A percentile compares a stretch with the other conserved stretches of the same genome.
Conservation (phyloP, 176 grass and related monocot species). For the Eremochloa ophiuroides region DNA sequence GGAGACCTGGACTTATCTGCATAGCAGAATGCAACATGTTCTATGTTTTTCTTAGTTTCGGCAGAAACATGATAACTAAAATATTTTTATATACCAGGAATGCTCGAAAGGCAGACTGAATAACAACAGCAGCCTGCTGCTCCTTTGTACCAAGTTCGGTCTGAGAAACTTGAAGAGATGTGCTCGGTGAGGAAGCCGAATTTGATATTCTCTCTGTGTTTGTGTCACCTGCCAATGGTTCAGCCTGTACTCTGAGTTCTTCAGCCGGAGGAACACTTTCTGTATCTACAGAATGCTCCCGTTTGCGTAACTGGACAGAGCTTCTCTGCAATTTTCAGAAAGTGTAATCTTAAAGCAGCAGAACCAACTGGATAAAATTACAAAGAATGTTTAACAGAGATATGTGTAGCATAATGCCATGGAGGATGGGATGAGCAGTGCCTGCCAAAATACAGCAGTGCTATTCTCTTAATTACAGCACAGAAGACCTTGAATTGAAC, state of each 20-base stretch:
- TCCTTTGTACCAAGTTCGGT: constrained; percentile 46
- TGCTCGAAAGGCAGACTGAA: constrained; percentile 85
- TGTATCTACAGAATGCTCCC: constrained; percentile 40
- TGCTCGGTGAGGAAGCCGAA: constrained; percentile 30
- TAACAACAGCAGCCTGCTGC: constrained; percentile 65
- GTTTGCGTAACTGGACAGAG: constrained; percentile 36
- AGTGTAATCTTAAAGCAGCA: constrained; percentile 17
- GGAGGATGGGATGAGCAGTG: neutral
- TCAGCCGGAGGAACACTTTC: constrained; percentile 30
- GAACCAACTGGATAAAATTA: neutral
- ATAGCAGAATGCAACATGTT: neutral
- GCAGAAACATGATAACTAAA: neutral
- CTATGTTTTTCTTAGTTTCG: neutral
- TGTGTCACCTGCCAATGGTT: constrained; percentile 21
- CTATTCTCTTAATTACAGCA: neutral
- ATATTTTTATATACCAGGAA: constrained; percentile 68
- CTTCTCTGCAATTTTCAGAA: constrained; percentile 41
- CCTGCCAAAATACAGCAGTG: neutral
- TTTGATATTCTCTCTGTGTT: constrained; percentile 36
- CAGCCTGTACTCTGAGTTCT: constrained; percentile 28
- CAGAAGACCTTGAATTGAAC: neutral
- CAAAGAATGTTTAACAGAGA: constrained; percentile 3
- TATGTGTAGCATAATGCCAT: neutral
- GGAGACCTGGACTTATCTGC: neutral
- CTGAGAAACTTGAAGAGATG: constrained; percentile 37